phyloP scores from a whole-genome alignment of 345 rosid species.

The Murraya paniculata region DNA sequence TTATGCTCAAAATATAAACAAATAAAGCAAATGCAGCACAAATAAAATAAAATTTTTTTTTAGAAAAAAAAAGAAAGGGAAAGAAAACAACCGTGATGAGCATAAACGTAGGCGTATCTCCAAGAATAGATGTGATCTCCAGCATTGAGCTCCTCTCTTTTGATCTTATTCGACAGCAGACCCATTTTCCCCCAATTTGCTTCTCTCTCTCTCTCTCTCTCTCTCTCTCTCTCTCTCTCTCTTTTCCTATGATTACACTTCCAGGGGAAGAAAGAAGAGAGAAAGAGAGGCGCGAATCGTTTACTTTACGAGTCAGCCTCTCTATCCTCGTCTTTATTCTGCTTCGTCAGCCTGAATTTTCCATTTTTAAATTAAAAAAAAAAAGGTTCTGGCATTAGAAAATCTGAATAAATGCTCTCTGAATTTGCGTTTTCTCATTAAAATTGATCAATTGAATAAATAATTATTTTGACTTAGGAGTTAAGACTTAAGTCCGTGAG shows the following conservation, averaged over 20 bases:
- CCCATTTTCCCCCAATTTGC: conserved; percentile 37
- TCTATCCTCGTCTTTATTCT: background rate
- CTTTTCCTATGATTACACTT: background rate
- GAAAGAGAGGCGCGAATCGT: background rate
- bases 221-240: background rate
- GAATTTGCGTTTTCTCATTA: too few species aligned
- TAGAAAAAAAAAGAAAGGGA: background rate
- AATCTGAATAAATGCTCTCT: too few species aligned
- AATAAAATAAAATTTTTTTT: background rate
- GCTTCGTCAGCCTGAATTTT: background rate
- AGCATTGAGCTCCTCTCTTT: conserved; percentile 45
- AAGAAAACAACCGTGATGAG: conserved; percentile 65
- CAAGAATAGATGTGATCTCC: conserved; percentile 91
- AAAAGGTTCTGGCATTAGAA: too few species aligned
- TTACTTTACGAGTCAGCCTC: background rate
- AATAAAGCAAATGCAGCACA: background rate
- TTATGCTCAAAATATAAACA: background rate
- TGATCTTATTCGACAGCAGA: conserved; percentile 52
- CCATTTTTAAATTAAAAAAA: too few species aligned
- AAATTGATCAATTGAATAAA: too few species aligned
- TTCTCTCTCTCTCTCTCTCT: background rate
- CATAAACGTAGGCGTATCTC: conserved; percentile 62
- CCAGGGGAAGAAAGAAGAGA: background rate
- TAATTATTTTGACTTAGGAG: too few species aligned
- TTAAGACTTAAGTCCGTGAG: too few species aligned